Percentiles rank a stretch among this genome's conserved stretches.
phyloP scores from a whole-genome alignment of 331 rosid genomes.

The Prunus yedoensis region DNA sequence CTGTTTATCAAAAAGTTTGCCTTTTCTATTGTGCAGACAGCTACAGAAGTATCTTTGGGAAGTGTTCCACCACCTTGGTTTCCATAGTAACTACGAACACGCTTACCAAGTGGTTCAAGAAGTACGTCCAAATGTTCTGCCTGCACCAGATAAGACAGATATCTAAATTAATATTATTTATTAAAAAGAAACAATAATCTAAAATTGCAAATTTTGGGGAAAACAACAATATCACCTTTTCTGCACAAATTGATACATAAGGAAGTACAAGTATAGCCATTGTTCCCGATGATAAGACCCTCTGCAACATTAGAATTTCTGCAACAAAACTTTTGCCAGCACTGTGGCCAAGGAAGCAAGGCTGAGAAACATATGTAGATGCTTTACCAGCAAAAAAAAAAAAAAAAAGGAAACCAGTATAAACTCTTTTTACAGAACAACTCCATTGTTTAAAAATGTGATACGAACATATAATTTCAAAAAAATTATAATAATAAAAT shows the following conservation, averaged over 20 bases:
- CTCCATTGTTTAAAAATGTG: neutral
- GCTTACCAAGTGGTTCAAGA: slow-evolving; percentile 93
- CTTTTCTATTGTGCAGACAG: slow-evolving; percentile 98
- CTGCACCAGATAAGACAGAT: slow-evolving; percentile 48
- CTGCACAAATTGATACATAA: slow-evolving; percentile 93
- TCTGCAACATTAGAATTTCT: slow-evolving; percentile 87
- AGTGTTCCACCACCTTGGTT: slow-evolving; percentile 93
- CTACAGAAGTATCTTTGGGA: slow-evolving; percentile 95
- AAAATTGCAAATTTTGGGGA: slow-evolving; percentile 17
- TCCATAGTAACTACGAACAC: slow-evolving; percentile 95
- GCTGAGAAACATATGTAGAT: slow-evolving; percentile 18
- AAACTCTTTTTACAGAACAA: neutral
- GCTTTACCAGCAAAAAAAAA: neutral
- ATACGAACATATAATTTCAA: neutral
- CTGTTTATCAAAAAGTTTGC: slow-evolving; percentile 88
- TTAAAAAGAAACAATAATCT: slow-evolving; percentile 5
- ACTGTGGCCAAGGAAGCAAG: slow-evolving; percentile 55
- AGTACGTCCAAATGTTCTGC: slow-evolving; percentile 88
- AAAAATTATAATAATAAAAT: neutral
- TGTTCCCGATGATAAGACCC: slow-evolving; percentile 74
- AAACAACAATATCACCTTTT: slow-evolving; percentile 62
- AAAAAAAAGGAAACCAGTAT: neutral
- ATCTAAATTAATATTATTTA: slow-evolving; percentile 6
- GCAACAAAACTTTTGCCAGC: slow-evolving; percentile 99
- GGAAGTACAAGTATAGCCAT: slow-evolving; percentile 96